phyloP scores from a whole-genome alignment of 768 basidiomycete species.

The Termitomyces eurrhizus region DNA sequence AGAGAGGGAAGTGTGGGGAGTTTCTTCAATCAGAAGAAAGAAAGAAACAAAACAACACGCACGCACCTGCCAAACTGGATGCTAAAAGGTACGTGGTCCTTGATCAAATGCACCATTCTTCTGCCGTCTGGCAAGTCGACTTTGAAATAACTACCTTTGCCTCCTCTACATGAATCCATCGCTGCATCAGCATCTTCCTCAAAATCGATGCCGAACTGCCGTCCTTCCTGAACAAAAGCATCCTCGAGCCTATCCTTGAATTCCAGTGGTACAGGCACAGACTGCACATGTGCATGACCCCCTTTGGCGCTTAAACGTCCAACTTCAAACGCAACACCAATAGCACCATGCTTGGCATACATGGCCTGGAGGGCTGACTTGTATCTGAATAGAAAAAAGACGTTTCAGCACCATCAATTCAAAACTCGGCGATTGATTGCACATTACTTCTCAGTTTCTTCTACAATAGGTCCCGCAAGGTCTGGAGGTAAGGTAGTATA shows the following conservation, averaged over 20 bases:
- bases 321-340: conserved; percentile 83
- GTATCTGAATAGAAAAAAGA: conserved; percentile 44
- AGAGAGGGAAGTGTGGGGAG: not conserved
- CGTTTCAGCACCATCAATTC: conserved; percentile 5
- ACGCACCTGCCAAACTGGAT: conserved; percentile 92
- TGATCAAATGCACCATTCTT: conserved; percentile 83
- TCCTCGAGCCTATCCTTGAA: conserved; percentile 62
- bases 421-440: conserved; percentile 5
- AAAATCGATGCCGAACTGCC: conserved; percentile 64
- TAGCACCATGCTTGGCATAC: conserved; percentile 66
- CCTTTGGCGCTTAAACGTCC: conserved; percentile 80
- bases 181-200: conserved; percentile 67
- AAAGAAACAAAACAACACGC: not conserved
- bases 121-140: conserved; percentile 86
- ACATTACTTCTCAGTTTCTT: conserved; percentile 75
- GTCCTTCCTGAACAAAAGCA: conserved; percentile 71
- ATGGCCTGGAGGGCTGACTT: conserved; percentile 70
- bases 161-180: conserved; percentile 45
- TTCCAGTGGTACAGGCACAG: conserved; percentile 68
- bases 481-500: conserved; percentile 78
- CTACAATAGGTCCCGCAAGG: conserved; percentile 66
- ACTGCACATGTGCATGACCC: conserved; percentile 93
- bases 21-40: conserved; percentile 9
- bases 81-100: conserved; percentile 73
- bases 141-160: conserved; percentile 78